phyloP scores from a whole-genome alignment of 176 grass and related monocot genomes.

The Bromus sterilis region DNA sequence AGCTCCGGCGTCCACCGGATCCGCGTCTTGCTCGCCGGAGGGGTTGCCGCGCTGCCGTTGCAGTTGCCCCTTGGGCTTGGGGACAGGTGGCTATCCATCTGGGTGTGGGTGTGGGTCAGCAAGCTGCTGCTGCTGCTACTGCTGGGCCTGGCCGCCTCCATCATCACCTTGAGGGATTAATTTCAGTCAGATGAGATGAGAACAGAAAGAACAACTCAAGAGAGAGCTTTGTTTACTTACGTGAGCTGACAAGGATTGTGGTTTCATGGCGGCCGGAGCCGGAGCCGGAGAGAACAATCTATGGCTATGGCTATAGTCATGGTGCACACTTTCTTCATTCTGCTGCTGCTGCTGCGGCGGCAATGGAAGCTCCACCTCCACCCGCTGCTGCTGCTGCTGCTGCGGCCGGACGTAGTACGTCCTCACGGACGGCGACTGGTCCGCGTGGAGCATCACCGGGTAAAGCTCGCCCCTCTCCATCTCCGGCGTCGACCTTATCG shows the following conservation, averaged over 20 bases:
- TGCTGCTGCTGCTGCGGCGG: neutral
- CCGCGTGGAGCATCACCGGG: neutral
- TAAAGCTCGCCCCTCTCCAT: no score
- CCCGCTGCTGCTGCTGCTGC: neutral
- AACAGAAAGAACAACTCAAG: neutral
- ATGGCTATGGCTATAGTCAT: no score
- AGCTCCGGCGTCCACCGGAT: conserved; percentile 94
- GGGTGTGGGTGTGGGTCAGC: no score
- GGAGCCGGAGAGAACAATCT: no score
- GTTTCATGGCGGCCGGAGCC: no score
- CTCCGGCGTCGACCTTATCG: no score
- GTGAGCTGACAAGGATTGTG: no score
- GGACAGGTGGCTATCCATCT: conserved; percentile 26
- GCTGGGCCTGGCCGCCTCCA: conserved; percentile 10
- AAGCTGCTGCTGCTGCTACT: neutral
- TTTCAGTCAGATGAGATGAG: neutral
- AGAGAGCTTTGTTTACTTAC: no score
- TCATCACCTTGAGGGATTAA: neutral
- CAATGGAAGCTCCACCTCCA: conserved; percentile 13
- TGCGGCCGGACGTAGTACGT: conserved; percentile 41
- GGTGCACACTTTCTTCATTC: neutral
- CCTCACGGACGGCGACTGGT: conserved; percentile 24
- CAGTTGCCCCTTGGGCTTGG: no score
- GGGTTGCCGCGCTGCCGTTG: neutral
- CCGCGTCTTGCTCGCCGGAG: conserved; percentile 56